A percentile compares a stretch with the other conserved stretches of the same genome.
phyloP scores from a whole-genome alignment of 2,329 filamentous ascomycete genomes.

The Tolypocladium ophioglossoides region DNA sequence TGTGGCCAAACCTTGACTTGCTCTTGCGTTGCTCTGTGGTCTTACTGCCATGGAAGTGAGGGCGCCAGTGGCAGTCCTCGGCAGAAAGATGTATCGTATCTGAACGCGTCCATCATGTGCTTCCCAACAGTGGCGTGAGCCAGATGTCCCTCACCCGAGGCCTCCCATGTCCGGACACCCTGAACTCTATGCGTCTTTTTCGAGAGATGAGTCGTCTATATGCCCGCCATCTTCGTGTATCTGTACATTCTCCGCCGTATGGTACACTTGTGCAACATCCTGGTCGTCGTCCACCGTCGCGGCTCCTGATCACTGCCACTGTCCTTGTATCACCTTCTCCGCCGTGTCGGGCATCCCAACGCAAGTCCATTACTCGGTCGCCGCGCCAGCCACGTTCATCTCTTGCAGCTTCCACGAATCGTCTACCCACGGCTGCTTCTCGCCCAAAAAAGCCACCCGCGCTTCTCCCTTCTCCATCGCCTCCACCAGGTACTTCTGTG shows the following conservation, averaged over 20 bases:
- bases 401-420: conserved; percentile 64
- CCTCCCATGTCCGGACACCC: neutral
- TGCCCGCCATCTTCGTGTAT: conserved; percentile 1
- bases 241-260: conserved; percentile 8
- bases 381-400: conserved; percentile 50
- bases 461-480: conserved; percentile 48
- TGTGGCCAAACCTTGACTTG: conserved; percentile 9
- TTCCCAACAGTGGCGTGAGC: neutral
- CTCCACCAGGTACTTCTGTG: conserved; percentile 72
- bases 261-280: conserved; percentile 3
- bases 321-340: neutral
- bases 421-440: conserved; percentile 72
- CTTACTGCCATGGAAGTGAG: conserved; percentile 37
- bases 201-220: conserved; percentile 16
- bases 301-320: neutral
- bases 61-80: conserved; percentile 10
- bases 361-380: neutral
- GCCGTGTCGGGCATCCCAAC: neutral
- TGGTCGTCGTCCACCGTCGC: neutral
- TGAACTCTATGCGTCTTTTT: conserved; percentile 5
- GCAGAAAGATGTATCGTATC: conserved; percentile 56
- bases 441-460: conserved; percentile 65
- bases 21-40: conserved; percentile 53
- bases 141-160: neutral
- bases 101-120: conserved; percentile 32